phyloP scores from a whole-genome alignment of 176 grass and related monocot genomes.

The Ananas comosus region DNA sequence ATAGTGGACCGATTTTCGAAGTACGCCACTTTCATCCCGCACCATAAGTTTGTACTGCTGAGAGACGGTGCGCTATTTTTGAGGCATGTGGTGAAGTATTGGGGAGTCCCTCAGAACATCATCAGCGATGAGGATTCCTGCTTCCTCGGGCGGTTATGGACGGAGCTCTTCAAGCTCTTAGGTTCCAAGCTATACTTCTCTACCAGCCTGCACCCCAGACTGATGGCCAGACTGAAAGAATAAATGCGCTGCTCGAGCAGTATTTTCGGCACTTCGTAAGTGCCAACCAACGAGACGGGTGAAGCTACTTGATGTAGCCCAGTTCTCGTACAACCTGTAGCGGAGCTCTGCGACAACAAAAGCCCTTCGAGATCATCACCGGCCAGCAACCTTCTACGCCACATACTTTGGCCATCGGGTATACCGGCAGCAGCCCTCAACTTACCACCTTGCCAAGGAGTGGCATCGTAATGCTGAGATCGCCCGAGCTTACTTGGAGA shows the following conservation, averaged over 20 bases:
- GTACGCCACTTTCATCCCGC: too few species aligned
- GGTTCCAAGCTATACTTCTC: not conserved
- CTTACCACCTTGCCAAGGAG: not conserved
- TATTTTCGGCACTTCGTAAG: not conserved
- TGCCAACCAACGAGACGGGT: not conserved
- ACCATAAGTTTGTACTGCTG: too few species aligned
- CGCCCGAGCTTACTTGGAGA: too few species aligned
- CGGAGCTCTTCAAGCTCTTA: not conserved
- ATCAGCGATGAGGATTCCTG: not conserved
- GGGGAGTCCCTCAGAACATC: not conserved
- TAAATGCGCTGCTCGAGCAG: not conserved
- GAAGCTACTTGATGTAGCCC: not conserved
- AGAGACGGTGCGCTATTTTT: not conserved
- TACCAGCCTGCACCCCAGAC: not conserved
- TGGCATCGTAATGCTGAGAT: too few species aligned
- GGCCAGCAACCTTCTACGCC: not conserved
- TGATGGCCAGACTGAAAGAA: not conserved
- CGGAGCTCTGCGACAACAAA: not conserved
- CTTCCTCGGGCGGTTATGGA: not conserved
- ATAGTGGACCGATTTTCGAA: not conserved
- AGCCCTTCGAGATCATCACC: not conserved
- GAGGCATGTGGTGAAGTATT: not conserved
- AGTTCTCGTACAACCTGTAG: not conserved
- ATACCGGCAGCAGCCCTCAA: not conserved
- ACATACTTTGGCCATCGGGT: not conserved